A percentile compares a stretch with the other conserved stretches of the same genome.
Conservation (phyloP, 2,329 filamentous ascomycete genomes). For the Verticillium albo-atrum region DNA sequence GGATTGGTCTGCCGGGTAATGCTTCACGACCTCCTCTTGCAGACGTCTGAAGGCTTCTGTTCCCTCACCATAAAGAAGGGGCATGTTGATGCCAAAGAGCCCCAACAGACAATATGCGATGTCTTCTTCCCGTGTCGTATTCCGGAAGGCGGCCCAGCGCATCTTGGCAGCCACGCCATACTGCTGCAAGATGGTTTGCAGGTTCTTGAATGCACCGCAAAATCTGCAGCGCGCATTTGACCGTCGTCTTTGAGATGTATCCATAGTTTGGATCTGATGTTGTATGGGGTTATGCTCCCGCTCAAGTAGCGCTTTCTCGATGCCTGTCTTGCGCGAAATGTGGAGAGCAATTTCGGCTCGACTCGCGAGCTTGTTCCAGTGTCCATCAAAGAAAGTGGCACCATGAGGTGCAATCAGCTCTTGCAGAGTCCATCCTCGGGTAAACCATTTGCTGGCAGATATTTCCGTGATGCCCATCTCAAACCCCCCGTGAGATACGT, state of each 20-base stretch:
- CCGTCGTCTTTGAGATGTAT: background rate
- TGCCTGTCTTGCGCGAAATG: background rate
- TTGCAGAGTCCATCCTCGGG: constrained; percentile 13
- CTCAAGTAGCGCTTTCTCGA: background rate
- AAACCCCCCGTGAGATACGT: background rate
- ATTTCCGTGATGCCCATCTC: background rate
- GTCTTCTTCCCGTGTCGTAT: constrained; percentile 15
- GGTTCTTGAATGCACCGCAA: background rate
- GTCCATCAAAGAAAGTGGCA: constrained; percentile 17
- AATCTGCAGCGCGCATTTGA: background rate
- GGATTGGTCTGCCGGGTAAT: constrained; percentile 25
- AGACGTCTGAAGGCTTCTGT: constrained; percentile 13
- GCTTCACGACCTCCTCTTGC: constrained; percentile 19
- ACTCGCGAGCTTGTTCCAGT: constrained; percentile 12
- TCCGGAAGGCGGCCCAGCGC: constrained; percentile 17
- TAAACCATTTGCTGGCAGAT: constrained; percentile 6
- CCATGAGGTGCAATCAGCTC: constrained; percentile 16
- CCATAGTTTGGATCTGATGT: background rate
- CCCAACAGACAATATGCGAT: constrained; percentile 18
- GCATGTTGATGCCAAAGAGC: constrained; percentile 19
- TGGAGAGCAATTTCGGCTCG: background rate
- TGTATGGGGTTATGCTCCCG: background rate
- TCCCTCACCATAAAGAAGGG: constrained; percentile 20
- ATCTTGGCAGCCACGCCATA: constrained; percentile 22
- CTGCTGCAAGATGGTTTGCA: background rate